These are phyloP conservation scores for Collariella sp. DNA, from an alignment of 495 filamentous ascomycete genomes.

Conservation along the genomic window DNA sequence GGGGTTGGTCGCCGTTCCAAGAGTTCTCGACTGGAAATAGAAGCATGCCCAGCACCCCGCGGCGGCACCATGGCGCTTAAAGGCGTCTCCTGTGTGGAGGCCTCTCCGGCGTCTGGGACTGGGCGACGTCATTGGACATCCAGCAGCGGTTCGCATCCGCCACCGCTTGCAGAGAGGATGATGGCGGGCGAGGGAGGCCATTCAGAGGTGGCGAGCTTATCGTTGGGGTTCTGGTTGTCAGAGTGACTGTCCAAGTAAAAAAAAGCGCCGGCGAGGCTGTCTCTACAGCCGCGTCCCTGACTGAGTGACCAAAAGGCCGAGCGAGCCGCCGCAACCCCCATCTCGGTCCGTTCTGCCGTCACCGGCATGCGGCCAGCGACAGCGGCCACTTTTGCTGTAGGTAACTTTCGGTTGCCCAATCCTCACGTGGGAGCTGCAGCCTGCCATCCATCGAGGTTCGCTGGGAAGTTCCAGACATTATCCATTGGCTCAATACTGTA, in stretches of 20 bases:
- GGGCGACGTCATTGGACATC: constrained; percentile 30
- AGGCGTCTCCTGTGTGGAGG: constrained; percentile 26
- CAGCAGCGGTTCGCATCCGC: constrained; percentile 4
- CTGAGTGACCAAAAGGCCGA: neutral
- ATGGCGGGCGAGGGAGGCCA: neutral
- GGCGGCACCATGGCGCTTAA: constrained; percentile 31
- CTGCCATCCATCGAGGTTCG: too few relatives aligned
- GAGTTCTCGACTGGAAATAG: constrained; percentile 29
- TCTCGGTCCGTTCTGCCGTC: neutral
- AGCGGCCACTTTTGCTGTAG: neutral
- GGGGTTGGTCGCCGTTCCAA: constrained; percentile 9
- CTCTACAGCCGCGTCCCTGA: too few relatives aligned
- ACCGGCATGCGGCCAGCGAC: neutral
- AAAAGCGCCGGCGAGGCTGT: too few relatives aligned
- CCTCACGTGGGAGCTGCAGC: neutral
- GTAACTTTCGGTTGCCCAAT: too few relatives aligned
- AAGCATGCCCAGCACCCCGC: constrained; percentile 23
- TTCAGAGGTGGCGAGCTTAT: neutral
- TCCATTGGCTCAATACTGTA: too few relatives aligned
- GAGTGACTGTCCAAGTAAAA: too few relatives aligned
- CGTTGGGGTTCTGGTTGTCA: too few relatives aligned
- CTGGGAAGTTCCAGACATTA: too few relatives aligned
- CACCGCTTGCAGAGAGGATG: constrained; percentile 1
- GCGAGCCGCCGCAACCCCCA: neutral
- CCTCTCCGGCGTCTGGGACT: constrained; percentile 16